Evolutionary conservation across 208 protist genomes (phyloP), one percentile per base, ranked within the genome.

Genomic region (Leishmania gerbilli): DNA sequence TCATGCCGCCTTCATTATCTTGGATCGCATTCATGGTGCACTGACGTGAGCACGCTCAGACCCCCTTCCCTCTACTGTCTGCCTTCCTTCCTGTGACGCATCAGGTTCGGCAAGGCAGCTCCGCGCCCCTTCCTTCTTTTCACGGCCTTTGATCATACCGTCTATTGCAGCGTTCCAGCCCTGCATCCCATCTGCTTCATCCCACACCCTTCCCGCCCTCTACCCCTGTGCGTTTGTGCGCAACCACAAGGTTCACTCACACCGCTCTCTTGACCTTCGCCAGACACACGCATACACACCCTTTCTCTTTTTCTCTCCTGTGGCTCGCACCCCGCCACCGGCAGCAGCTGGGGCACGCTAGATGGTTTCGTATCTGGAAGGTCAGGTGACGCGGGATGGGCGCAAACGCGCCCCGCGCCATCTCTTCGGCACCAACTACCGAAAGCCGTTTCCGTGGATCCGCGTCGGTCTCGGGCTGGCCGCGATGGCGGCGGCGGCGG

Each of bases 391-490:
- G n/a, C 84, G 84, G 24, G 93, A 97, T 74, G 93, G 93, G 65
- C 91, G 91, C 79, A 87, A 80, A 77, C 91, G 93, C 31, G 93
- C 93, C 4, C 91, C 93, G n/a, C 89, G 87, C 19, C 77, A 91
- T 76, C 88, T 93, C 79, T 92, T 97, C 65, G 93, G 93, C 40
- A 67, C 84, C 49, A 87, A 91, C 87, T 83, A 90, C 85, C 77
- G 83, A 68, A 91, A 90, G 56, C 88, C 88, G 17, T 97, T 95
- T 72, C 93, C 93, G 71, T 92, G 83, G 88, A 81, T 95, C n/a
- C 91, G 91, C 55, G 79, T 91, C 2, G 71, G 80, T 47, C 71
- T 97, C 53, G 90, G 87, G 17, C 13, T 93, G 1, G 89, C 79
- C 42, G 77, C 88, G 21, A 88, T 95, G 80, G 81, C 79, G 27